Percentiles rank a stretch among this genome's conserved stretches.
Conservation (phyloP, 139 green algal genomes). For the Tetradesmus lagerheimii region DNA sequence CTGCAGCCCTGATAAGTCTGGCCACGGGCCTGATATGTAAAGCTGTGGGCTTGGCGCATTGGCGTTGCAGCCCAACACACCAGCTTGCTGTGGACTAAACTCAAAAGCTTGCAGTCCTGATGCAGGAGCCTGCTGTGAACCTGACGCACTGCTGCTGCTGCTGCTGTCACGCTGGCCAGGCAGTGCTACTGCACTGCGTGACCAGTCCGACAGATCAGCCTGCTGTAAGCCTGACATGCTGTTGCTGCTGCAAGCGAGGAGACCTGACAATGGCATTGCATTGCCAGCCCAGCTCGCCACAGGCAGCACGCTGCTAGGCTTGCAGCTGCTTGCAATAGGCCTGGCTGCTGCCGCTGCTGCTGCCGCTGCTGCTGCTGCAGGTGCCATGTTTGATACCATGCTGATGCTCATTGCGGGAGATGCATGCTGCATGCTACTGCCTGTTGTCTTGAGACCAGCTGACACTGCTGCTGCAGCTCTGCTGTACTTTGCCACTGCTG, state of each 20-base stretch:
- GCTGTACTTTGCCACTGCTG: neutral
- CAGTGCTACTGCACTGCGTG: too few species aligned
- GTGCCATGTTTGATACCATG: neutral
- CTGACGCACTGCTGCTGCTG: neutral
- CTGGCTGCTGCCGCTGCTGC: conserved; percentile 37
- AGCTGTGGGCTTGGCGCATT: neutral
- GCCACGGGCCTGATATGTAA: neutral
- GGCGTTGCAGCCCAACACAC: neutral
- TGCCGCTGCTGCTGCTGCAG: neutral
- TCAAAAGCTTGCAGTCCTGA: neutral
- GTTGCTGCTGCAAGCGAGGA: too few species aligned
- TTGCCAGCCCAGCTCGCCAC: neutral
- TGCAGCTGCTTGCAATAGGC: neutral
- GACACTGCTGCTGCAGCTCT: neutral
- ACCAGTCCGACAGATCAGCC: too few species aligned
- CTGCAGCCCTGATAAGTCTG: neutral
- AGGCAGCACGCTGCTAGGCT: neutral
- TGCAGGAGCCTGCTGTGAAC: neutral
- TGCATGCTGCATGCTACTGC: neutral
- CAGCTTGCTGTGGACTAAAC: neutral
- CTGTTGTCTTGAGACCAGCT: neutral
- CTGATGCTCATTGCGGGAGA: neutral
- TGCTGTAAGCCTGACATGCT: conserved; percentile 7
- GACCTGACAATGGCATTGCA: too few species aligned
- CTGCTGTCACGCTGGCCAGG: neutral